Conservation (phyloP, 768 basidiomycete species). For the Leccinum obscurum region DNA sequence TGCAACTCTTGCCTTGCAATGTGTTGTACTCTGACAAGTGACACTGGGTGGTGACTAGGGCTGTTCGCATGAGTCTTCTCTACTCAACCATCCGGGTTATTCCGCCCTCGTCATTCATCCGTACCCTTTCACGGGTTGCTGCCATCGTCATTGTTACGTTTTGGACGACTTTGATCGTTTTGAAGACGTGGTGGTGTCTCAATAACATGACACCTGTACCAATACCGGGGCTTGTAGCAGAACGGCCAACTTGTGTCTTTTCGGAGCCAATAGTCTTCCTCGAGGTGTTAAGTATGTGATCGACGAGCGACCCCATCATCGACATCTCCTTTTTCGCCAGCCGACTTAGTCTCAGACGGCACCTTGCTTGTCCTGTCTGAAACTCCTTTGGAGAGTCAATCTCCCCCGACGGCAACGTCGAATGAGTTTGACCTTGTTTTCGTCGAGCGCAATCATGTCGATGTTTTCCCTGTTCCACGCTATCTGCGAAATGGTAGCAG, state of each 20-base stretch:
- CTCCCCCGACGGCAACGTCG: constrained; percentile 17
- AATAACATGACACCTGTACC: neutral
- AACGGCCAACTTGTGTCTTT: neutral
- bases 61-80: neutral
- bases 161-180: neutral
- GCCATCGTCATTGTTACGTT: neutral
- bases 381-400: constrained; percentile 15
- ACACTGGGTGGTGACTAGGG: neutral
- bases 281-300: neutral
- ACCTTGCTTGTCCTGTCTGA: neutral
- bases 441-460: constrained; percentile 13
- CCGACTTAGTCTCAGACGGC: neutral
- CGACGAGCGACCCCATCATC: neutral
- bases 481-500: neutral
- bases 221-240: neutral
- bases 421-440: constrained; percentile 19
- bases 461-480: neutral
- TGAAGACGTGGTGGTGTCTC: constrained; percentile 3
- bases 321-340: neutral
- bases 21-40: neutral
- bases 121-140: neutral
- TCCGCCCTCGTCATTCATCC: neutral
- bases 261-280: neutral
- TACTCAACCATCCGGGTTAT: neutral
- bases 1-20: neutral